phyloP scores from a whole-genome alignment of 305 asterid species.

The Fraxinus sp. region DNA sequence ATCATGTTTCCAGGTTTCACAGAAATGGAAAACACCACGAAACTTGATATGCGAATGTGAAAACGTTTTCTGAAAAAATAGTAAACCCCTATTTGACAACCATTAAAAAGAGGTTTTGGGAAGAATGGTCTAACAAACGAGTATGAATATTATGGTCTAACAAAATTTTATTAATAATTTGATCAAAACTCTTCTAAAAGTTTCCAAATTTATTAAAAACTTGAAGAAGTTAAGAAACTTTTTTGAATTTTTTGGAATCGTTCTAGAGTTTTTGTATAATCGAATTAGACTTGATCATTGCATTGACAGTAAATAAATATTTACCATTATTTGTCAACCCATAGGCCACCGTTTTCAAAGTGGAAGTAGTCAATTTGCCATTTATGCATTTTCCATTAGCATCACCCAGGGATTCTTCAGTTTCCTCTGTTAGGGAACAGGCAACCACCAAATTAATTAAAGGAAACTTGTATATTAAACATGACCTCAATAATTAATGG shows the following conservation, averaged over 20 bases:
- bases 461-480: background rate
- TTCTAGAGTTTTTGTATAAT: background rate
- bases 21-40: background rate
- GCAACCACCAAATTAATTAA: background rate
- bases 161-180: background rate
- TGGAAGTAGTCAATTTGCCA: slow-evolving; percentile 33
- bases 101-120: too few species aligned
- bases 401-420: slow-evolving; percentile 42
- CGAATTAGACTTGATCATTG: background rate
- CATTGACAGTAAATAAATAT: background rate
- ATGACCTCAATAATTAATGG: background rate
- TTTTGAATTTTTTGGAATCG: background rate
- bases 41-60: background rate
- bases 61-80: too few species aligned
- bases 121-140: too few species aligned
- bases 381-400: slow-evolving; percentile 46
- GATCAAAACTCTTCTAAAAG: background rate
- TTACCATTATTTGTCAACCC: slow-evolving; percentile 54
- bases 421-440: slow-evolving; percentile 39
- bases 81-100: too few species aligned
- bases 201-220: background rate
- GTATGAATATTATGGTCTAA: too few species aligned
- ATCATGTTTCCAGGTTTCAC: background rate
- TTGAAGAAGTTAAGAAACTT: background rate
- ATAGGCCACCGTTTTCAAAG: slow-evolving; percentile 30